These are phyloP conservation scores for Pythium folliculosum DNA, from an alignment of 352 stramenopile species.

Conservation along the genomic window DNA sequence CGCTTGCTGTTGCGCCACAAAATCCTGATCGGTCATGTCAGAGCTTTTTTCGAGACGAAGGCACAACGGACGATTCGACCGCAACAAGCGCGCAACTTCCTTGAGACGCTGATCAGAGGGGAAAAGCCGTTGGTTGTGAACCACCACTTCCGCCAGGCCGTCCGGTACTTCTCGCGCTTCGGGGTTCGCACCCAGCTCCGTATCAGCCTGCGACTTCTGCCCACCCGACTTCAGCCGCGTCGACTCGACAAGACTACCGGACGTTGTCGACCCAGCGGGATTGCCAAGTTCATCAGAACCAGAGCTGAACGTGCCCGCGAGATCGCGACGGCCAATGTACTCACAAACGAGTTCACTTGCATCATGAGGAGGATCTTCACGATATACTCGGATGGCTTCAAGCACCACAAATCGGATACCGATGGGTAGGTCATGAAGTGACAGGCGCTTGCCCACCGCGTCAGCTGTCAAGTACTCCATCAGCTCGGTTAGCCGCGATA, in stretches of 20 bases:
- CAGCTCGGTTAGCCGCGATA: conserved; percentile 35
- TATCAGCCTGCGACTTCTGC: neutral
- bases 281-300: neutral
- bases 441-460: conserved; percentile 34
- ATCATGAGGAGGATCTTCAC: conserved; percentile 57
- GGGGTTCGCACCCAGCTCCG: neutral
- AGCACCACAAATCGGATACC: conserved; percentile 60
- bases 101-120: conserved; percentile 76
- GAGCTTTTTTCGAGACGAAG: conserved; percentile 69
- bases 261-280: conserved; percentile 1
- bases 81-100: conserved; percentile 77
- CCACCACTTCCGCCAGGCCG: conserved; percentile 65
- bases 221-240: conserved; percentile 8
- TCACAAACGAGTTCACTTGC: conserved; percentile 55
- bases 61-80: conserved; percentile 70
- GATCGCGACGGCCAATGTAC: conserved; percentile 65
- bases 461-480: conserved; percentile 53
- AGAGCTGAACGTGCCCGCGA: conserved; percentile 32
- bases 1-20: conserved; percentile 90
- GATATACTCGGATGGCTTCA: conserved; percentile 57
- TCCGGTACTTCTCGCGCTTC: conserved; percentile 37
- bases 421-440: conserved; percentile 59
- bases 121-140: conserved; percentile 60
- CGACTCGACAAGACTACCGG: conserved; percentile 19
- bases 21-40: conserved; percentile 73